Conservation (phyloP, 768 basidiomycete genomes). For the Xerocomellus chrysenteron region DNA sequence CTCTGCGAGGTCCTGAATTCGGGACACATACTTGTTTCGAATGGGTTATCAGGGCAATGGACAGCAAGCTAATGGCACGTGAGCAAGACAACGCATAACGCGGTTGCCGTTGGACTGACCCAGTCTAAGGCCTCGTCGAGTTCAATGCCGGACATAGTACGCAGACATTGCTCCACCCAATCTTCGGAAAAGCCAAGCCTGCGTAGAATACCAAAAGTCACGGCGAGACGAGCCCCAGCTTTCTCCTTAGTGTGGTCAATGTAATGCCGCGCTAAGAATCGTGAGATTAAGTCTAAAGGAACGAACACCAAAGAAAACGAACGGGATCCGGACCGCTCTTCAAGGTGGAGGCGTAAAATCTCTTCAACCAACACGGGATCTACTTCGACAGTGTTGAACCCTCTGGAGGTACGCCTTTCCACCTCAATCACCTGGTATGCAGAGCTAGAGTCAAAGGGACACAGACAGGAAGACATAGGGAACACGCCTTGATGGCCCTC, state of each 20-base stretch:
- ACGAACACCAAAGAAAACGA: background rate
- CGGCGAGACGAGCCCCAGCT: slow-evolving; percentile 62
- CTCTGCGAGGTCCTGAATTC: background rate
- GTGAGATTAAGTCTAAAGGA: slow-evolving; percentile 1
- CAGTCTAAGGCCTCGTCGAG: slow-evolving; percentile 91
- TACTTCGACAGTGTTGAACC: slow-evolving; percentile 60
- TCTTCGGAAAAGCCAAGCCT: slow-evolving; percentile 74
- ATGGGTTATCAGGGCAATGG: slow-evolving; percentile 61
- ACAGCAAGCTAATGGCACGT: slow-evolving; percentile 54
- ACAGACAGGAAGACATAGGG: background rate
- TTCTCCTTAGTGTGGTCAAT: slow-evolving; percentile 70
- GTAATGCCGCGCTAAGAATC: slow-evolving; percentile 6
- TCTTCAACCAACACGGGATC: slow-evolving; percentile 57
- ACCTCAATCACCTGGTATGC: slow-evolving; percentile 62
- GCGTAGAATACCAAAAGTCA: slow-evolving; percentile 78
- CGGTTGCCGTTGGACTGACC: slow-evolving; percentile 47
- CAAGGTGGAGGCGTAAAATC: slow-evolving; percentile 53
- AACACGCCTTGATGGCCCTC: slow-evolving; percentile 63
- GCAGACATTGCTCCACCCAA: slow-evolving; percentile 70
- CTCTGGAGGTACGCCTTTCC: slow-evolving; percentile 71
- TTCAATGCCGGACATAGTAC: slow-evolving; percentile 60
- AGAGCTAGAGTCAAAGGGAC: background rate
- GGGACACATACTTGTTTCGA: slow-evolving; percentile 37
- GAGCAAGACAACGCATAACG: background rate
- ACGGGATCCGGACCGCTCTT: slow-evolving; percentile 33